Conservation (phyloP, 257 asterid genomes). For the Solanum dulcamara region DNA sequence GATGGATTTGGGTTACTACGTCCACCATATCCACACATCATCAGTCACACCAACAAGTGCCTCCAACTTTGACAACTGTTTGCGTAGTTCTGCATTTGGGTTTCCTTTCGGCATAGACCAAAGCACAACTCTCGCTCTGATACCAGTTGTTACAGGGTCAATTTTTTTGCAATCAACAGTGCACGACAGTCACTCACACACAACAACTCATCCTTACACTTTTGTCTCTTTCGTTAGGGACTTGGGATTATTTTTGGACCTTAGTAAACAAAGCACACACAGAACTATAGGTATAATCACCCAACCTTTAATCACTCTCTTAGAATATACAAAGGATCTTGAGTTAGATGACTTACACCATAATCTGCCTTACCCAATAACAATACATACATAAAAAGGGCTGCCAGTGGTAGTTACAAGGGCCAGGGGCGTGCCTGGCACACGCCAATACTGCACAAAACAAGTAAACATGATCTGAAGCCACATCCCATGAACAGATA, state of each 20-base stretch:
- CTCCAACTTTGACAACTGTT: neutral
- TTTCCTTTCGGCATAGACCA: neutral
- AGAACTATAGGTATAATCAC: neutral
- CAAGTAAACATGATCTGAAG: neutral
- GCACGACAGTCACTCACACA: constrained; percentile 7
- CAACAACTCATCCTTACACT: constrained; percentile 29
- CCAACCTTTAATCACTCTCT: neutral
- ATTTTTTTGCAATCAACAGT: neutral
- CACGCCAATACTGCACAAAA: constrained; percentile 24
- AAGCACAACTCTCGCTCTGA: neutral
- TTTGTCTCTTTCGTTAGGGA: constrained; percentile 3
- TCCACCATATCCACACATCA: neutral
- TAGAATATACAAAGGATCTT: neutral
- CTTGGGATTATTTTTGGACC: neutral
- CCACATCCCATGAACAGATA: neutral
- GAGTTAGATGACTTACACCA: neutral
- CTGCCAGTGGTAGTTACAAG: neutral
- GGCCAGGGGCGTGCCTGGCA: constrained; percentile 11
- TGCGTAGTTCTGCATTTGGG: neutral
- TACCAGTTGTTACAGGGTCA: neutral
- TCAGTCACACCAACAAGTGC: neutral
- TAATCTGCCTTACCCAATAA: neutral
- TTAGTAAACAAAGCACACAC: neutral
- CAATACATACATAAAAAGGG: neutral
- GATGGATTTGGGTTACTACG: neutral